A percentile compares a stretch with the other conserved stretches of the same genome.
Conservation (phyloP, 768 basidiomycete species). For the Psilocybe subaeruginosa region DNA sequence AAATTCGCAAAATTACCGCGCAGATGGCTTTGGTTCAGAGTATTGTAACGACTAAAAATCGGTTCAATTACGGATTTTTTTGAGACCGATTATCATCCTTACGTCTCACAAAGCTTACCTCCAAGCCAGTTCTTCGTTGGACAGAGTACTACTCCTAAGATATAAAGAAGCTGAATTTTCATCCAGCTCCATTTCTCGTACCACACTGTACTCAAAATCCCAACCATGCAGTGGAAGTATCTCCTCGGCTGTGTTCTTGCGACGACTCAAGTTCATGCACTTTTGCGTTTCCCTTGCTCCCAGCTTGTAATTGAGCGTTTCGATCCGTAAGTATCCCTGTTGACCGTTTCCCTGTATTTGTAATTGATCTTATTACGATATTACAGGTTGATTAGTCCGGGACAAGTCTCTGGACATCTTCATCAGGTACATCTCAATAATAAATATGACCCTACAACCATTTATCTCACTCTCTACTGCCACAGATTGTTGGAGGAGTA, state of each 20-base stretch:
- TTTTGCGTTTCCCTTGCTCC: constrained; percentile 24
- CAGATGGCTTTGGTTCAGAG: not conserved
- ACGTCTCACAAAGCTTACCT: too few species aligned
- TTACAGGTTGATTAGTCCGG: constrained; percentile 19
- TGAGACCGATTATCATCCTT: not conserved
- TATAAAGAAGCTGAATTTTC: not conserved
- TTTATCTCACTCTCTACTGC: not conserved
- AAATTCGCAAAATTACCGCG: not conserved
- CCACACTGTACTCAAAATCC: too few species aligned
- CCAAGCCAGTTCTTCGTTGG: too few species aligned
- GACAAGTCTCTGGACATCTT: constrained; percentile 19
- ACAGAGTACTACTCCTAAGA: not conserved
- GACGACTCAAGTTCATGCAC: constrained; percentile 14
- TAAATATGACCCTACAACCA: not conserved
- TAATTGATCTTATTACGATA: too few species aligned
- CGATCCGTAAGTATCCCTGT: constrained; percentile 18
- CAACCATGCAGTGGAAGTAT: not conserved
- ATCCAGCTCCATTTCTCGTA: too few species aligned
- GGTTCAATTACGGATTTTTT: constrained; percentile 1
- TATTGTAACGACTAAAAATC: not conserved
- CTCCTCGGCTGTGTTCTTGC: not conserved
- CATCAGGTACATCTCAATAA: constrained; percentile 14
- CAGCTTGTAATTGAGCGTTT: constrained; percentile 24
- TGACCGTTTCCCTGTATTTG: too few species aligned
- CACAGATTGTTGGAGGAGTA: not conserved